phyloP scores from a whole-genome alignment of 257 asterid species.

The Solanum clarkiae region DNA sequence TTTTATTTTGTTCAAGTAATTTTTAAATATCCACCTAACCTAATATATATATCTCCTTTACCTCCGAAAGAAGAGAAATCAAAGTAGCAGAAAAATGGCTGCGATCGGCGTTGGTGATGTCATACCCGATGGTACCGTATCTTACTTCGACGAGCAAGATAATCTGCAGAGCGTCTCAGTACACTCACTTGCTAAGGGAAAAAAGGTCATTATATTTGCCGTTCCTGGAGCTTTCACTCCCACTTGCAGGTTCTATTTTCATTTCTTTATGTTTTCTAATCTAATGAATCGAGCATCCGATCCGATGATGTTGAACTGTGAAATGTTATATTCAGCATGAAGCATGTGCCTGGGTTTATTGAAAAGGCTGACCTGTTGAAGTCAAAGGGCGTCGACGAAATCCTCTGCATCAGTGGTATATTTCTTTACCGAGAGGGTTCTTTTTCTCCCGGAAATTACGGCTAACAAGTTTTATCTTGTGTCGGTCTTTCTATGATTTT shows the following conservation, averaged over 20 bases:
- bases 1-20: no score
- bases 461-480: neutral
- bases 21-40: no score
- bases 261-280: neutral
- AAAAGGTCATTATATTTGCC: constrained; percentile 65
- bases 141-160: constrained; percentile 71
- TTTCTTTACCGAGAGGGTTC: neutral
- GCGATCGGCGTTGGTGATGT: constrained; percentile 54
- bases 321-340: constrained; percentile 27
- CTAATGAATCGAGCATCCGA: neutral
- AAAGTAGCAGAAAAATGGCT: constrained; percentile 31
- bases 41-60: no score
- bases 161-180: constrained; percentile 51
- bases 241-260: constrained; percentile 58
- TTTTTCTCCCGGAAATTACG: neutral
- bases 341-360: constrained; percentile 91
- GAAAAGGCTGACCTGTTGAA: constrained; percentile 75
- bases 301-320: neutral
- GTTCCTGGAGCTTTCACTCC: constrained; percentile 97
- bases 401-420: constrained; percentile 57
- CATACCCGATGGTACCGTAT: constrained; percentile 61
- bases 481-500: neutral
- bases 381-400: constrained; percentile 67
- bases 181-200: constrained; percentile 68
- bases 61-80: neutral